These are phyloP conservation scores for Fusarium verrucosum DNA, from an alignment of 2,329 filamentous ascomycete genomes.

Conservation along the genomic window DNA sequence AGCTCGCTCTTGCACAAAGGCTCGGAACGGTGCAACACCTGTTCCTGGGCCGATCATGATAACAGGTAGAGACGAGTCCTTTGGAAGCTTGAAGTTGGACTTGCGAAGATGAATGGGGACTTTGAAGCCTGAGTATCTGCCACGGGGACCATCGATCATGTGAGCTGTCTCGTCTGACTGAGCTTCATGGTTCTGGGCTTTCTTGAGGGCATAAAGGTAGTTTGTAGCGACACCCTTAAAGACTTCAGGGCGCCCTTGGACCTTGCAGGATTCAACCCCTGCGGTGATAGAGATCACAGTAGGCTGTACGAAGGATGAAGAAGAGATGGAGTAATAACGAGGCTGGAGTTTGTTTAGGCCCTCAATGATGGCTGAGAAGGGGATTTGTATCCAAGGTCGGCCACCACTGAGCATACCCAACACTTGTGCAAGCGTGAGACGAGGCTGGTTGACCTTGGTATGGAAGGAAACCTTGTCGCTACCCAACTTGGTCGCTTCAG, in stretches of 20 bases:
- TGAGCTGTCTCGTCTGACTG: background rate
- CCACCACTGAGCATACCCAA: background rate
- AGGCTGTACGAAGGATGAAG: conserved; percentile 18
- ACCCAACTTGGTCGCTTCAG: background rate
- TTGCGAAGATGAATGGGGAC: background rate
- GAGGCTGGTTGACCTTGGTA: background rate
- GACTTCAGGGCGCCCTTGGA: background rate
- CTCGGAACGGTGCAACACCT: conserved; percentile 14
- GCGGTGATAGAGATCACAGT: conserved; percentile 9
- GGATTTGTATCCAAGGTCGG: background rate
- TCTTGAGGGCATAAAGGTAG: conserved; percentile 12
- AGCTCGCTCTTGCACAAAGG: conserved; percentile 1
- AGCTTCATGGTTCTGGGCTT: background rate
- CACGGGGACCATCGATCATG: background rate
- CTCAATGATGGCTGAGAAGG: conserved; percentile 16
- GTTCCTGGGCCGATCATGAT: conserved; percentile 20
- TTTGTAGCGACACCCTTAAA: conserved; percentile 15
- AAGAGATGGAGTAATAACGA: conserved; percentile 29
- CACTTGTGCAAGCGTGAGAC: background rate
- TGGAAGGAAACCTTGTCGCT: background rate
- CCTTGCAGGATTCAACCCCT: background rate
- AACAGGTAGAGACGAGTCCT: background rate
- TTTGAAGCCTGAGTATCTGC: background rate
- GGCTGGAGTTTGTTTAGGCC: conserved; percentile 15
- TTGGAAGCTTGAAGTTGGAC: conserved; percentile 9